phyloP scores from a whole-genome alignment of 345 rosid species.

The Citrus sinensis region DNA sequence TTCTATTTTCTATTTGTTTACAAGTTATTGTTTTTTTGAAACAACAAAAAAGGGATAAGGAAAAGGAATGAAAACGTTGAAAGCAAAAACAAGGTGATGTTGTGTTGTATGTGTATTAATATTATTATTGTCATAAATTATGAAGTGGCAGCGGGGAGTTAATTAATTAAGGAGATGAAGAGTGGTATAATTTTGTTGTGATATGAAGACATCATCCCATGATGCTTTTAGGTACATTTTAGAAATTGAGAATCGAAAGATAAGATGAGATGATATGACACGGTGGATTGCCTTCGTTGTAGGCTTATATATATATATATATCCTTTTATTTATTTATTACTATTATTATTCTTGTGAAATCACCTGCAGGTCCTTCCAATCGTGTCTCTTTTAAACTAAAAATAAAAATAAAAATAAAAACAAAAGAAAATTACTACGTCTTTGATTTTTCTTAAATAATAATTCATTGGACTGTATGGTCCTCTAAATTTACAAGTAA shows the following conservation, averaged over 20 bases:
- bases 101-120: no score
- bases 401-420: neutral
- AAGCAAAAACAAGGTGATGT: neutral
- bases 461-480: no score
- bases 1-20: neutral
- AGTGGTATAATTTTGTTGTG: neutral
- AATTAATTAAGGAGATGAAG: neutral
- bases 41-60: neutral
- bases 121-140: neutral
- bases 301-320: no score
- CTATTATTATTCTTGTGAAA: neutral
- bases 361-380: neutral
- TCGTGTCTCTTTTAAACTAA: neutral
- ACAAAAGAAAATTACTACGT: neutral
- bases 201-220: no score
- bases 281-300: neutral
- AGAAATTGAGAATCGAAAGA: no score
- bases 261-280: neutral
- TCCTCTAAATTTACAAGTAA: neutral
- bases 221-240: no score
- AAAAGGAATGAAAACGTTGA: neutral
- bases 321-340: neutral
- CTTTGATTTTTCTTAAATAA: neutral
- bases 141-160: neutral
- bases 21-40: neutral